Base-by-base conservation (phyloP, 139 green algal genomes). In the Chara braunii region DNA sequence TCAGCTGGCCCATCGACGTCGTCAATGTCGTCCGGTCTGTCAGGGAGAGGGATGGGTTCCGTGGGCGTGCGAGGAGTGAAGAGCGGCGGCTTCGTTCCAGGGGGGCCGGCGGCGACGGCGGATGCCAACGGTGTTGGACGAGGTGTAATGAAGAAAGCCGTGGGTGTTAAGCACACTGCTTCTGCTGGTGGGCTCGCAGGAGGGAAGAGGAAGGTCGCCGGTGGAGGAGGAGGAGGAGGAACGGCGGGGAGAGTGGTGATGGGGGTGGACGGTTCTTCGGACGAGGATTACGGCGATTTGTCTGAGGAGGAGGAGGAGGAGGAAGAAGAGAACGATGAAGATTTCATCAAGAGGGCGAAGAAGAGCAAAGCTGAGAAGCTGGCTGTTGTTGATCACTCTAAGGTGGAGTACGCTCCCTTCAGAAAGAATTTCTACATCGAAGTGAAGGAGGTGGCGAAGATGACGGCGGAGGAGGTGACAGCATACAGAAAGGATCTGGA, bases 291-390 rank as follows among this genome's bases (percentile, higher is more conserved):
- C 22, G 66, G 63, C 5, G 51, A 51, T 26, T 60, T 68, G 3
- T 76, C 53, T 18, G 67, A 77, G 33, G 61, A 30, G n/a, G 63
- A 52, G 37, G 61, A n/a, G 24, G 36, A 74, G 59, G 37, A 30
- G 9, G 37, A 79, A 62, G 64, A 79, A 40, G 65, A 77, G 55
- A 30, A 37, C 26, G 69, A 83, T 29, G 60, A 74, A 56, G 69
- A 72, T 60, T 58, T 78, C 40, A n/a, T 36, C 37, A 80, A 83
- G 26, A 60, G 73, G 32, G 86, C 86, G 34, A 89, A 87, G 68
- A 60, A 90, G 44, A 86, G 64, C 72, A 97, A 98, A 82, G 84
- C 83, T 12, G 92, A 98, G 57, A 87, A 86, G 70, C 80, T 98
- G 61, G 78, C 66, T 23, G 64, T 76, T 23, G 82, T 91, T 7